These are phyloP conservation scores for Penicillium crustosum DNA, from an alignment of 2,329 filamentous ascomycete genomes.

Conservation along the genomic window DNA sequence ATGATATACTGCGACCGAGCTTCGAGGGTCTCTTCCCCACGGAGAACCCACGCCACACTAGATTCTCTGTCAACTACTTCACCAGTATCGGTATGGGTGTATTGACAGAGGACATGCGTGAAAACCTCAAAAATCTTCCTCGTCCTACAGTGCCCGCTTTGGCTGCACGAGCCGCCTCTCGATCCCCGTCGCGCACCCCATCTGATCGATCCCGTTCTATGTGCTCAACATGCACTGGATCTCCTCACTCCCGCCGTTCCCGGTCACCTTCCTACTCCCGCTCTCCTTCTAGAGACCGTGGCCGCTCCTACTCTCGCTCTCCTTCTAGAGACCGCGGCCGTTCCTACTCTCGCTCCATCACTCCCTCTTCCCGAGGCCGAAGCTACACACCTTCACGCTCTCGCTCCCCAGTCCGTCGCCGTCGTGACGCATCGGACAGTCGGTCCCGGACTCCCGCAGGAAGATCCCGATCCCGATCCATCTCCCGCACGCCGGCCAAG, in stretches of 20 bases:
- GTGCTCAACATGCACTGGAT: slow-evolving; percentile 28
- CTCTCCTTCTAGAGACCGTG: slow-evolving; percentile 35
- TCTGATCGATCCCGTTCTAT: slow-evolving; percentile 39
- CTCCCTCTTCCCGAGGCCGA: slow-evolving; percentile 34
- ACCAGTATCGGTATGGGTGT: slow-evolving; percentile 95
- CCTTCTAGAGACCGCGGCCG: slow-evolving; percentile 34
- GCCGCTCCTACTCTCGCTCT: slow-evolving; percentile 37
- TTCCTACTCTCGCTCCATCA: slow-evolving; percentile 35
- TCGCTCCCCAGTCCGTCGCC: slow-evolving; percentile 35
- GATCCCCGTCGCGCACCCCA: slow-evolving; percentile 64
- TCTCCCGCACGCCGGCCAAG: slow-evolving; percentile 34
- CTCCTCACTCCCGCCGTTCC: slow-evolving; percentile 44
- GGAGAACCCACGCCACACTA: slow-evolving; percentile 84
- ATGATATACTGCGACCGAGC: slow-evolving; percentile 74
- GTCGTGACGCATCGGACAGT: slow-evolving; percentile 36
- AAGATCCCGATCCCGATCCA: slow-evolving; percentile 15
- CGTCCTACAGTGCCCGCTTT: slow-evolving; percentile 76
- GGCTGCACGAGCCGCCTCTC: slow-evolving; percentile 52
- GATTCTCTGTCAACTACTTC: slow-evolving; percentile 99
- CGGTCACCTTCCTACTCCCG: slow-evolving; percentile 42
- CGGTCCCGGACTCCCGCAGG: slow-evolving; percentile 32
- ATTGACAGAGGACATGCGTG: slow-evolving; percentile 92
- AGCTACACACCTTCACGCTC: slow-evolving; percentile 40
- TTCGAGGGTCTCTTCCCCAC: slow-evolving; percentile 85
- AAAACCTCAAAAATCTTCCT: slow-evolving; percentile 83